Base-by-base conservation (phyloP, 2,329 filamentous ascomycete genomes). In the Calonectria fujianensis region DNA sequence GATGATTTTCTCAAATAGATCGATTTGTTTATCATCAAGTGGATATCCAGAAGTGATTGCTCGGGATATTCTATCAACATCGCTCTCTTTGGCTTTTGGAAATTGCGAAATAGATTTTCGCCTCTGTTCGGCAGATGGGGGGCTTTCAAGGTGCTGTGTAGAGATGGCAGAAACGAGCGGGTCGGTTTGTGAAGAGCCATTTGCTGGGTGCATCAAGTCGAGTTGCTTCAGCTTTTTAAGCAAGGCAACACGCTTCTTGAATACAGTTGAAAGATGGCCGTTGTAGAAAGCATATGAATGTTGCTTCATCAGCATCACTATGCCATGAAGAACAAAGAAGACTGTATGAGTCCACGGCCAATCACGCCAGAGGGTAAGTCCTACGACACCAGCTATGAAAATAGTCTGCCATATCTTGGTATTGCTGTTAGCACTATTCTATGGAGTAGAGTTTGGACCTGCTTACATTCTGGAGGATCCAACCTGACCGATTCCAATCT, bases 291-390 rank as follows among this genome's bases (percentile, higher is more conserved):
- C 90, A 80, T 95, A 96, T 24, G 92, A 94, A 82, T 96, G 94
- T 84, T 95, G 94, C 86, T 96, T 96, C 94, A 96, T 96, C 31
- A 96, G 82, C 89, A 96, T 93, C 4, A 94, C 91, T 70, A 96
- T 85, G 18, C 92, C 92, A 81, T 96, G 94, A 24, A 96, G 86
- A 13, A 94, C 92, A 66, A 95, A 94, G 83, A 94, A 95, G 24
- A 95, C 93, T 2, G 93, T 95, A 80, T 95, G 94, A 18, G 94
- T 95, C 94, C 94, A 96, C 1, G 94, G 93, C 94, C 94, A 96
- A 66, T 95, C 91, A 6, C 94, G 89, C 80, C 92, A 89, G 65
- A 94, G 89, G 0, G 94, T 93, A 86, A 94, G 91, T 67, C 89
- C 90, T 7, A 96, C 86, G 4, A 93, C 89, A 11, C 87, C 87